Percentiles rank a stretch among this genome's conserved stretches.
These are phyloP conservation scores for Fusarium nygamai DNA, from an alignment of 2,329 filamentous ascomycete species.

Conservation along the genomic window DNA sequence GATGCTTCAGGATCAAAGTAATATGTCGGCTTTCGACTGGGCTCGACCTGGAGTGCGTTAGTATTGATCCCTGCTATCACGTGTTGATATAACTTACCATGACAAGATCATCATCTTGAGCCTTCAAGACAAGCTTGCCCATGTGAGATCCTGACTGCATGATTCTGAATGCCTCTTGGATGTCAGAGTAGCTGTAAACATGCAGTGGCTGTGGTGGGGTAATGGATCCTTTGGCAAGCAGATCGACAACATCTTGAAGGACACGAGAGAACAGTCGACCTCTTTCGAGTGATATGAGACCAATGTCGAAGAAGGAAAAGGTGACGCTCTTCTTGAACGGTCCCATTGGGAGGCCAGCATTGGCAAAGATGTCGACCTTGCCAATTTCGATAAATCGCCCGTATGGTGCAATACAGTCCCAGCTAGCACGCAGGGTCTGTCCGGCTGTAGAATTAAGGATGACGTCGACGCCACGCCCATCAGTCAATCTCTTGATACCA, in stretches of 20 bases:
- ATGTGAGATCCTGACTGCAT: background rate
- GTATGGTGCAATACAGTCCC: constrained; percentile 46
- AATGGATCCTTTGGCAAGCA: background rate
- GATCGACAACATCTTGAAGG: background rate
- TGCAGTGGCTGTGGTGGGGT: background rate
- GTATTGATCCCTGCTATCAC: no score
- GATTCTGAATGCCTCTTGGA: constrained; percentile 1
- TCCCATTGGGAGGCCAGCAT: constrained; percentile 42
- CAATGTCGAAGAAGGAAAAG: constrained; percentile 30
- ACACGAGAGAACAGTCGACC: background rate
- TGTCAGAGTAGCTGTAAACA: background rate
- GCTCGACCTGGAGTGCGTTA: constrained; percentile 29
- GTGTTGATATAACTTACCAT: background rate
- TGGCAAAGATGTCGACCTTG: constrained; percentile 43
- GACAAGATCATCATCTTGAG: background rate
- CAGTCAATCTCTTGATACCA: constrained; percentile 21
- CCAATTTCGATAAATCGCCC: constrained; percentile 51
- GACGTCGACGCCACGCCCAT: constrained; percentile 45
- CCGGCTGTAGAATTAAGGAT: constrained; percentile 47
- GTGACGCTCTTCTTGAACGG: constrained; percentile 43
- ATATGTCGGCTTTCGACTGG: background rate
- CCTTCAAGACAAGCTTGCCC: background rate
- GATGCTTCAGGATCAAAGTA: constrained; percentile 36
- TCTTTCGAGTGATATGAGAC: background rate
- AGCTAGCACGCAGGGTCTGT: constrained; percentile 44